These are phyloP conservation scores for Suhomyces guaymorum DNA, from an alignment of 1,139 yeast species.

Conservation along the genomic window DNA sequence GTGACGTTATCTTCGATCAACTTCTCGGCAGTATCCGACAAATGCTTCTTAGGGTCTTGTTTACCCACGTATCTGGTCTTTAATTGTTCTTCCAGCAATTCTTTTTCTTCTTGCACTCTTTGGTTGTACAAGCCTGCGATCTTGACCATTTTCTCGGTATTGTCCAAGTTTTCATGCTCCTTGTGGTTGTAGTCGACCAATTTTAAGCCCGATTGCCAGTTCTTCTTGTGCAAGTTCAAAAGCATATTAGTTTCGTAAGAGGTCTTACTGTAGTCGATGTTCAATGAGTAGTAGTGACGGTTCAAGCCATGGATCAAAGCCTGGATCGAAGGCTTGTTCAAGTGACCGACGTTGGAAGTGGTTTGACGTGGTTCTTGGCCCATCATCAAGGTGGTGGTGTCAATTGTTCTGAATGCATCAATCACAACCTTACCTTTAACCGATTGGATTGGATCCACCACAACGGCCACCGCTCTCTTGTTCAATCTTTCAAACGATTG, in stretches of 20 bases:
- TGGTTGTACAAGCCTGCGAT: slow-evolving; percentile 89
- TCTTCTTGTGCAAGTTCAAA: slow-evolving; percentile 88
- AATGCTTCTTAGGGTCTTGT: slow-evolving; percentile 97
- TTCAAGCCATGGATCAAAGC: slow-evolving; percentile 96
- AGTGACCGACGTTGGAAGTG: slow-evolving; percentile 91
- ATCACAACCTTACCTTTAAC: slow-evolving; percentile 98
- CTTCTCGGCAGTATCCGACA: slow-evolving; percentile 83
- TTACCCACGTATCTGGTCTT: slow-evolving; percentile 97
- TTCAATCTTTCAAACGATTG: slow-evolving; percentile 96
- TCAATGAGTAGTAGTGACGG: slow-evolving; percentile 94
- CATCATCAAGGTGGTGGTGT: slow-evolving; percentile 85
- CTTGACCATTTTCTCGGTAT: slow-evolving; percentile 79
- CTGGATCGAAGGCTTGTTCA: slow-evolving; percentile 97
- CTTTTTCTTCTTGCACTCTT: slow-evolving; percentile 91
- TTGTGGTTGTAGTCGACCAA: slow-evolving; percentile 76
- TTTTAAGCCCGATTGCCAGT: slow-evolving; percentile 92
- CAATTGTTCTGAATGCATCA: slow-evolving; percentile 95
- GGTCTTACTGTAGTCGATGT: slow-evolving; percentile 93
- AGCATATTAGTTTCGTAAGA: slow-evolving; percentile 92
- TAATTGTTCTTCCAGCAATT: slow-evolving; percentile 81
- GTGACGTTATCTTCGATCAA: slow-evolving; percentile 89
- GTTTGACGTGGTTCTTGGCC: slow-evolving; percentile 98
- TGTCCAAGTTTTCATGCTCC: slow-evolving; percentile 72
- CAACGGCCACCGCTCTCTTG: slow-evolving; percentile 95
- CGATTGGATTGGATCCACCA: slow-evolving; percentile 95